A percentile compares a stretch with the other conserved stretches of the same genome.
Conservation (phyloP, 305 asterid species). For the Fraxinus sp. region DNA sequence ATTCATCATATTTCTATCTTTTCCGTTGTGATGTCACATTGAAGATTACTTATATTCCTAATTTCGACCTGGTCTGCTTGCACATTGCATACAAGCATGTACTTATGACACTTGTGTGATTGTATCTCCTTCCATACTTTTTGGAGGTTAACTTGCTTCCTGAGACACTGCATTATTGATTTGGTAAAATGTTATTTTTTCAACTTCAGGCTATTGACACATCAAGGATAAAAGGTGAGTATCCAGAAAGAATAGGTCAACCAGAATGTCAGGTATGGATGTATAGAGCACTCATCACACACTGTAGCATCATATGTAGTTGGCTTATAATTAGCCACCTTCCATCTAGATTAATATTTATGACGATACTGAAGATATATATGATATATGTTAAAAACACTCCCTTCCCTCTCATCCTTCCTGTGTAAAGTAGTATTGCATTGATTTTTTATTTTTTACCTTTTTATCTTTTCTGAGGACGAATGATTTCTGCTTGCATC, state of each 20-base stretch:
- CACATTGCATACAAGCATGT: neutral
- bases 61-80: neutral
- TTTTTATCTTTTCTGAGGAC: neutral
- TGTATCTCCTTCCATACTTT: neutral
- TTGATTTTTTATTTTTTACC: neutral
- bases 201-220: conserved; percentile 79
- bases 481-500: neutral
- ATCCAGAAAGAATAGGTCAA: conserved; percentile 95
- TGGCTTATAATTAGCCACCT: neutral
- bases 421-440: neutral
- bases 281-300: conserved; percentile 11
- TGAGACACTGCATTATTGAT: neutral
- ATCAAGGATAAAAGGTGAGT: conserved; percentile 92
- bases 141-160: neutral
- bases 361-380: neutral
- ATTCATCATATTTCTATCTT: neutral
- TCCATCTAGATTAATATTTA: neutral
- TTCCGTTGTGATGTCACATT: neutral
- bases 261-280: conserved; percentile 83
- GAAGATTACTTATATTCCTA: neutral
- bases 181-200: conserved; percentile 16
- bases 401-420: neutral
- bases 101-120: neutral
- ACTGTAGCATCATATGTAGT: neutral
- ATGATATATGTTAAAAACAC: neutral